Evolutionary conservation across 2,329 filamentous ascomycete species (phyloP), one percentile per base, ranked within the genome.

Genomic region (Microdochium trichocladiopsis): DNA sequence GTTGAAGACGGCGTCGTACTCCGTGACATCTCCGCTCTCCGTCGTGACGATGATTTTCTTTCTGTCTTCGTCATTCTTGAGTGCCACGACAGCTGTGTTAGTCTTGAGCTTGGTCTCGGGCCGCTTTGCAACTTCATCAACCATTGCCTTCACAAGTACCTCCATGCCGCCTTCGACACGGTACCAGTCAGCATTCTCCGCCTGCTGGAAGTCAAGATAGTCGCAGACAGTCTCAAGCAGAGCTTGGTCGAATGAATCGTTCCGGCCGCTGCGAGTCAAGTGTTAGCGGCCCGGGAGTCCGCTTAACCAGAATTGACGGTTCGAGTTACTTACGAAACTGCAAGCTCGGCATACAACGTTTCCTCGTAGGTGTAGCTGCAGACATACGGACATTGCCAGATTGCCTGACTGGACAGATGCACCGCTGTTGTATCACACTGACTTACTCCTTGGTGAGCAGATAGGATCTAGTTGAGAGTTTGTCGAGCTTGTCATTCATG

Each of bases 1-100:
- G 53, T 62, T 63, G 58, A 71, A 64, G 33, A 70, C 63, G 24
- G 59, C 58, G 43, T 54, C 53, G 54, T 68, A 68, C 41, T 45
- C 41, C 12, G 16, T 8, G 5, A 18, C 9, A 9, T 22, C 21
- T 22, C 18, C 18, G 41, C 12, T 12, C 41, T 45, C 5, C 18
- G 41, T 45, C 3, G 41, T 45, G 41, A 45, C 41, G 41, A 3
- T 8, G 21, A 45, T 45, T 10, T 21, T 45, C 21, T 45, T 22
- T 5, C 6, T 45, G 11, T 45, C 18, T 18, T 45, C 18, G 18
- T 45, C 21, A 18, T 45, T 45, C 18, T 45, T 45, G n/a, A 43
- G 48, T 2, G 28, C 49, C 12, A 52, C 16, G 23, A 53, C 52
- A 37, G 47, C 41, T 16, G 36, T 51, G 31, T 48, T 49, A 21